These are phyloP conservation scores for Sporothrix dimorphospora DNA, from an alignment of 2,329 filamentous ascomycete genomes.

Conservation along the genomic window DNA sequence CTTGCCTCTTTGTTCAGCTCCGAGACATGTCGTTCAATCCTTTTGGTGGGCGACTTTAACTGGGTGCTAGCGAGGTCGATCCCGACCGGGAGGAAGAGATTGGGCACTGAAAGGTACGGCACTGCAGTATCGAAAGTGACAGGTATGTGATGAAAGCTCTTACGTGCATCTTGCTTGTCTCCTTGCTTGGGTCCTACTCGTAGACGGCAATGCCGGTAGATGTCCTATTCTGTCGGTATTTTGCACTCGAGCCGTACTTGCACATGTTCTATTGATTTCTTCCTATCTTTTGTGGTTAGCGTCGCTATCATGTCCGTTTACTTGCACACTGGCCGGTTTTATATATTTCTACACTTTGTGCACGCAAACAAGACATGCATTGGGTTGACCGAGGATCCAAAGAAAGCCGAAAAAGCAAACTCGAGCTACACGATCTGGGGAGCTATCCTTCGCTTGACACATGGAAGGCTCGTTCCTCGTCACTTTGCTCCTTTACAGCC, in stretches of 20 bases:
- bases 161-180: neutral
- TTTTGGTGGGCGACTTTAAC: neutral
- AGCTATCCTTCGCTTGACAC: constrained; percentile 3
- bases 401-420: neutral
- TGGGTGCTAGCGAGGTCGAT: neutral
- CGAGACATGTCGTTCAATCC: neutral
- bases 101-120: no score
- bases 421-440: neutral
- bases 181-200: neutral
- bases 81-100: neutral
- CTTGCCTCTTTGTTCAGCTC: neutral
- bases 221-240: neutral
- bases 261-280: neutral
- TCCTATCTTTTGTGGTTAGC: neutral
- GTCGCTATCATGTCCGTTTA: neutral
- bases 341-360: no score
- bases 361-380: neutral
- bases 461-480: neutral
- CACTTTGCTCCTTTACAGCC: neutral
- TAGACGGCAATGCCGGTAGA: neutral
- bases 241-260: neutral
- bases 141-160: neutral
- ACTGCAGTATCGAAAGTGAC: no score
- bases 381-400: neutral
- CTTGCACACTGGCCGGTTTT: neutral